Base-by-base conservation (phyloP, 148 eudicot genomes). In the Cornus controversa region DNA sequence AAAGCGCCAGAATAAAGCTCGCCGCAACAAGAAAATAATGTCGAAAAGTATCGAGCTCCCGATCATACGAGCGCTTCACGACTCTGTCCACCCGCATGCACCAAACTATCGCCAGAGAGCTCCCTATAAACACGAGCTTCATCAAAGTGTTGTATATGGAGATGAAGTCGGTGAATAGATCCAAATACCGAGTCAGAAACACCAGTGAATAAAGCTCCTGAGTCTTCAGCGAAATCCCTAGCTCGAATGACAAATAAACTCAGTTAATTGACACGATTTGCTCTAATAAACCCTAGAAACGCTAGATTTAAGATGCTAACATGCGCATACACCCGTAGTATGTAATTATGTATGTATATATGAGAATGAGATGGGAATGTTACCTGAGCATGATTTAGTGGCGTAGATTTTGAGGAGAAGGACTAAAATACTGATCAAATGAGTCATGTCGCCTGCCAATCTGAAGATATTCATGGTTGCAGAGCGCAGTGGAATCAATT, bases 201-300 rank as follows among this genome's bases (percentile, higher is more conserved):
- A 94, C 97, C 67, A 92, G 45, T 16, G 93, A 92, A 79, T 87
- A 94, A 65, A 94, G 84, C 90, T 92, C 97, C 82, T 95, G 99
- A 31, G 99, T 95, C 94, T 95, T 95, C 84, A 93, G 77, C 37
- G 99, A 95, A 80, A 95, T 87, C 69, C 99, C 99, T 95, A 69
- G 50, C 64, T 15, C 73, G 22, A 37, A 42, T 6, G 40, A 78
- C 66, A 78, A 70, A 16, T 34, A 4, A 22, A 63, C 27, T 40
- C 74, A 40, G 8, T 31, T 45, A 25, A 28, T 42, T 29, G 28
- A 45, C 50, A 14, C 14, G 13, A n/a, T 57, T 26, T 0, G 4
- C 36, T 24, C 9, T 14, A 40, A 8, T 16, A 70, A 71, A 36
- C 73, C 67, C 54, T 70, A 10, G 34, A 6, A 70, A 27, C 16